Evolutionary conservation across 2,329 filamentous ascomycete species (phyloP).

Genomic region (Diplocarpon mali): DNA sequence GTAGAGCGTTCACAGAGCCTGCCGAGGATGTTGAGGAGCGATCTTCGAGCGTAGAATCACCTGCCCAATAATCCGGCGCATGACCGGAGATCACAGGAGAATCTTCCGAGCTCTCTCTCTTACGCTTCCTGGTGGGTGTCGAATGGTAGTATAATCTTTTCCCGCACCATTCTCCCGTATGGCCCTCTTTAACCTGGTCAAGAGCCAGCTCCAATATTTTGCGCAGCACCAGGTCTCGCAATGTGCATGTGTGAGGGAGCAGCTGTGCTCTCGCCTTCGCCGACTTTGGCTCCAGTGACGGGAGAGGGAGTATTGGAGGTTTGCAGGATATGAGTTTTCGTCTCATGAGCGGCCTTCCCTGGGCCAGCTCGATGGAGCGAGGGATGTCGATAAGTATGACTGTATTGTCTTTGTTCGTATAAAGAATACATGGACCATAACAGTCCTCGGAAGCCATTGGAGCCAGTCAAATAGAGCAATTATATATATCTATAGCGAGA

Average conservation of each 20-base stretch:
- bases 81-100: too few species aligned
- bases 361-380: constrained; percentile 54
- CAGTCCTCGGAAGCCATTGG: constrained; percentile 5
- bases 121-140: not conserved
- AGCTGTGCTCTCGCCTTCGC: constrained; percentile 24
- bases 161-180: constrained; percentile 28
- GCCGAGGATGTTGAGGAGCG: too few species aligned
- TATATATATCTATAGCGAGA: not conserved
- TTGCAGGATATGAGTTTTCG: constrained; percentile 29
- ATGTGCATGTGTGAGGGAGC: constrained; percentile 3
- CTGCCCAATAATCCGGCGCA: too few species aligned
- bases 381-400: constrained; percentile 59
- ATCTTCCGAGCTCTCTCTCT: not conserved
- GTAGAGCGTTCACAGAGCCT: too few species aligned
- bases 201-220: constrained; percentile 23
- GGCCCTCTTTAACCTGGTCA: constrained; percentile 12
- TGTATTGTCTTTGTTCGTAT: constrained; percentile 37
- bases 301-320: constrained; percentile 33
- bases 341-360: constrained; percentile 28
- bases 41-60: too few species aligned
- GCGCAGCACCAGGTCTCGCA: constrained; percentile 22
- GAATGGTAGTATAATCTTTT: constrained; percentile 13
- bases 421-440: constrained; percentile 34
- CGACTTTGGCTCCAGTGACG: constrained; percentile 43
- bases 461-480: too few species aligned